Evolutionary conservation across 2,329 filamentous ascomycete genomes (phyloP).

Genomic region (Ustulina deusta): DNA sequence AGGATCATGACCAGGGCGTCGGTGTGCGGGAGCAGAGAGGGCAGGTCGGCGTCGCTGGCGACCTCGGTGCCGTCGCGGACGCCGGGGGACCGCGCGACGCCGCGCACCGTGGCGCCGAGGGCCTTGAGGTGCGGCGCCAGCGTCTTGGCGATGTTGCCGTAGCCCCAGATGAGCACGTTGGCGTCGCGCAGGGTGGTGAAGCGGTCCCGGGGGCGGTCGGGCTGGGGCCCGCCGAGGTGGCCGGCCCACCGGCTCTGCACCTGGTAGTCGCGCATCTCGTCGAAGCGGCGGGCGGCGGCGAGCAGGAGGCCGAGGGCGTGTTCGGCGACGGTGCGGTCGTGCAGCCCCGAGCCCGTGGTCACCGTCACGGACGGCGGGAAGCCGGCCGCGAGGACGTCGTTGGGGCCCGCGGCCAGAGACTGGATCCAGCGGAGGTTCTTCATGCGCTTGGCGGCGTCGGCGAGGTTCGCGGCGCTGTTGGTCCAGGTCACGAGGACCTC

Average conservation of each 20-base stretch:
- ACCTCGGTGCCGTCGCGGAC: conserved; percentile 71
- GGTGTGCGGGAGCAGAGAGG: conserved; percentile 65
- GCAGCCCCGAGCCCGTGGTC: conserved; percentile 72
- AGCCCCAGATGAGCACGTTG: conserved; percentile 71
- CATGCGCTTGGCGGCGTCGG: conserved; percentile 66
- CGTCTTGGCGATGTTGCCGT: conserved; percentile 74
- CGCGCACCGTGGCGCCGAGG: conserved; percentile 69
- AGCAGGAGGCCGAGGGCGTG: conserved; percentile 71
- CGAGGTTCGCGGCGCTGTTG: conserved; percentile 69
- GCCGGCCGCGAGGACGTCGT: conserved; percentile 72
- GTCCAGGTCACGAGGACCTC: conserved; percentile 72
- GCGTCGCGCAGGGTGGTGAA: conserved; percentile 72
- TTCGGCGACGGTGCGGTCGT: conserved; percentile 74
- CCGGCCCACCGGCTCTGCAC: conserved; percentile 67
- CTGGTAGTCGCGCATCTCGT: conserved; percentile 73
- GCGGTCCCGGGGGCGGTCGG: conserved; percentile 65
- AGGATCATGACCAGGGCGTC: conserved; percentile 77
- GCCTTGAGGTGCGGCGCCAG: conserved; percentile 66
- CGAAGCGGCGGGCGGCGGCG: conserved; percentile 66
- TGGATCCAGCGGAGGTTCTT: conserved; percentile 74
- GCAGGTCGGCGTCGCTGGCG: conserved; percentile 64
- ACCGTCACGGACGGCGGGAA: conserved; percentile 65
- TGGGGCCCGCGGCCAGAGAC: conserved; percentile 73
- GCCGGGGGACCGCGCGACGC: conserved; percentile 67
- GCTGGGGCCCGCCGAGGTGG: conserved; percentile 71